Base-by-base conservation (phyloP, 148 eudicot genomes). In the Camellia lanceoleosa region DNA sequence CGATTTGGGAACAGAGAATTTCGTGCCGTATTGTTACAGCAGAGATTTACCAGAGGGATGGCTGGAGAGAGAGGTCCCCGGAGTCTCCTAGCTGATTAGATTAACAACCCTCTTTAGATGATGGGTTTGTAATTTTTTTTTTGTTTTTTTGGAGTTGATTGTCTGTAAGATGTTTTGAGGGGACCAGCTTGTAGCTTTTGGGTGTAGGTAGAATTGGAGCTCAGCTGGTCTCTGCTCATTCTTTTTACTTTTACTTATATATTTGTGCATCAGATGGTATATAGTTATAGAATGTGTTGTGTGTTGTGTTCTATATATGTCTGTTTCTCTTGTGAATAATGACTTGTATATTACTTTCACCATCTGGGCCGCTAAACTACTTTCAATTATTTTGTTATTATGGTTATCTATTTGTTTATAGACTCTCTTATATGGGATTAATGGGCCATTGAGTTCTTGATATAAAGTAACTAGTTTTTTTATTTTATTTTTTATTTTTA, bases 161-260 rank as follows among this genome's bases (percentile, higher is more conserved):
- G 18, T 12, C 41, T 77, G 58, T n/a, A 67, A 78, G 66, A 66
- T 19, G 16, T 68, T 68, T 71, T 42, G 41, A 42, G 80, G 54
- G 68, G 59, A 11, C 77, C 51, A 70, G 82, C 77, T 80, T 19
- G 82, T 71, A 80, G 80, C 84, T 82, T 76, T 66, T 12, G 68
- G 76, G 68, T 38, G 69, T 77, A 68, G 83, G 68, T 81, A 68
- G 68, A 75, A 55, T 54, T 81, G 7, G 56, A 82, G 84, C 84
- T 82, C 84, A 82, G 84, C 77, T 82, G 60, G 79, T 77, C n/a
- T 82, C 77, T 82, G 64, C 10, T 60, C 8, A 6, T 5, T 59
- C n/a, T 41, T 55, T 19, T 58, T 58, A 58, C 61, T 58, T 58
- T 58, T 30, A 30, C 38, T 30, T 30, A 30, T 30, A 30, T 30